Evolutionary conservation across 805 yeast genomes (phyloP), one percentile per base, ranked within the genome.

Genomic region (Saitoella complicata): DNA sequence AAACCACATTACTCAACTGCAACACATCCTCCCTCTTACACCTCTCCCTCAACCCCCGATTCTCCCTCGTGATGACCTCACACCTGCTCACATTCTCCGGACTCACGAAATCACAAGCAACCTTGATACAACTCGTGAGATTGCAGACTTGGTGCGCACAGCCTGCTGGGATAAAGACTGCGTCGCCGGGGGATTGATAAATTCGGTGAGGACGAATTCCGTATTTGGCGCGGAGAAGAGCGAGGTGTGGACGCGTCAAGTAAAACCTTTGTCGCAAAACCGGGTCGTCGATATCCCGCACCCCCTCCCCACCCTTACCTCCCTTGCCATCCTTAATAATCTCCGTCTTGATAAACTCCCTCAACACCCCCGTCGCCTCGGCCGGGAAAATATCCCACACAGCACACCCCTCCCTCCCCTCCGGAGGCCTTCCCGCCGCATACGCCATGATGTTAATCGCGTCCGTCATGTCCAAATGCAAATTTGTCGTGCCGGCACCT

Each of bases 81-180:
- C 46, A 46, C 7, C 50, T 45, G n/a, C 40, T 41, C 21, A 49
- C 13, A 31, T 49, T 49, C 45, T 49, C 52, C 43, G 52, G 52
- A 9, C 51, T 47, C 11, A 49, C 49, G n/a, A 49, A 49, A 31
- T 47, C 50, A 31, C 42, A 38, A 2, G 50, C 46, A 7, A 44
- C 51, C 31, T 49, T 49, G 13, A 49, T 40, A 35, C 52, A 49
- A 6, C 48, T 41, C n/a, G 52, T 45, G 8, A 47, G 31, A 34
- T 49, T 49, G 30, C 52, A 45, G n/a, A 46, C 52, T 32, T 49
- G 52, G 40, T 46, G 47, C 3, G 51, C 49, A 38, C 52, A 49
- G 5, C 52, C 52, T 7, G 52, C 52, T 7, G 52, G 52, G 12
- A 49, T 45, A 30, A 49, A 43, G 44, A 49, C 52, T 5, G 49